Percentiles rank a stretch among this genome's conserved stretches.
These are phyloP conservation scores for Arthrobotrys megalospora DNA, from an alignment of 2,329 filamentous ascomycete genomes.

Conservation along the genomic window DNA sequence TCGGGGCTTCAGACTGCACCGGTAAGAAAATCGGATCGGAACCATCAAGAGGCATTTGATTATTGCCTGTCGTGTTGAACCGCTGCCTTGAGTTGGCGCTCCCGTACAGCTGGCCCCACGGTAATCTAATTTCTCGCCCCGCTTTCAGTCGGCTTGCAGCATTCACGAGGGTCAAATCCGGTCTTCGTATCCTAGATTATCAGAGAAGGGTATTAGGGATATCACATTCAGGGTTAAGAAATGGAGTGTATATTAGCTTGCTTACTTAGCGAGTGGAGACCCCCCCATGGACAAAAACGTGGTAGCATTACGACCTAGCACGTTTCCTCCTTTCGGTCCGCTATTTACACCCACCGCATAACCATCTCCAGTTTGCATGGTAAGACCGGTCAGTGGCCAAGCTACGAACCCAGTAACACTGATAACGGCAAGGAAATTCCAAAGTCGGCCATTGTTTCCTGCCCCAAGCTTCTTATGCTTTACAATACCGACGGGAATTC, in stretches of 20 bases:
- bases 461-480: background rate
- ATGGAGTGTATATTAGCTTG: background rate
- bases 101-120: constrained; percentile 17
- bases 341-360: background rate
- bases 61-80: background rate
- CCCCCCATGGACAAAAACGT: constrained; percentile 3
- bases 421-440: constrained; percentile 21
- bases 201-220: background rate
- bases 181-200: constrained; percentile 2
- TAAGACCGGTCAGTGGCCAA: constrained; percentile 44
- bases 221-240: background rate
- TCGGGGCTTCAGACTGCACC: constrained; percentile 2
- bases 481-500: background rate
- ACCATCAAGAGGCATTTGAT: constrained; percentile 20
- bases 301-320: constrained; percentile 11
- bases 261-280: no score
- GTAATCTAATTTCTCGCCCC: background rate
- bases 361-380: constrained; percentile 42
- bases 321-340: constrained; percentile 3
- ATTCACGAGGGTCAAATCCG: background rate
- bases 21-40: constrained; percentile 14
- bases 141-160: background rate
- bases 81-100: background rate
- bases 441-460: constrained; percentile 12
- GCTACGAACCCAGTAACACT: constrained; percentile 26